Percentiles rank a stretch among this genome's conserved stretches.
These are phyloP conservation scores for Globisporangium echinulatum DNA, from an alignment of 352 stramenopile species.

Conservation along the genomic window DNA sequence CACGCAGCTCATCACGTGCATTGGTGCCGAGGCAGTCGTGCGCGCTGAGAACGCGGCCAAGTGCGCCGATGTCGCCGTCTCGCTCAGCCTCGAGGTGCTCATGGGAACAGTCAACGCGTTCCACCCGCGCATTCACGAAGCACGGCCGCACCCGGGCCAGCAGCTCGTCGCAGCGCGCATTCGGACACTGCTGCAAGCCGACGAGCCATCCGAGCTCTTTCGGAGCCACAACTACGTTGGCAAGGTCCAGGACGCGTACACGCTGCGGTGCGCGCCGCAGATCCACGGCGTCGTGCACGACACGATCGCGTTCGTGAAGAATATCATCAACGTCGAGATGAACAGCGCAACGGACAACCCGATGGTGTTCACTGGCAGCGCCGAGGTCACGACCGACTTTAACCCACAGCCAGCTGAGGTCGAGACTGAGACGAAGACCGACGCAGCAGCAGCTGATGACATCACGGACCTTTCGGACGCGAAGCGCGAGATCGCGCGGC, in stretches of 20 bases:
- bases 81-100: slow-evolving; percentile 81
- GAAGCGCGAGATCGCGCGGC: slow-evolving; percentile 71
- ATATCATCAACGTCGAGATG: slow-evolving; percentile 85
- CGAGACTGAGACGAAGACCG: slow-evolving; percentile 12
- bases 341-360: slow-evolving; percentile 89
- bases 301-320: slow-evolving; percentile 82
- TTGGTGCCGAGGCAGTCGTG: slow-evolving; percentile 75
- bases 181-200: slow-evolving; percentile 70
- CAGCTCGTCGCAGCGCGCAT: slow-evolving; percentile 73
- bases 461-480: slow-evolving; percentile 61
- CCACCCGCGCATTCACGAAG: slow-evolving; percentile 84
- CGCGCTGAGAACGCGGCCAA: slow-evolving; percentile 69
- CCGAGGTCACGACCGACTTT: slow-evolving; percentile 61
- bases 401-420: slow-evolving; percentile 19
- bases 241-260: slow-evolving; percentile 89
- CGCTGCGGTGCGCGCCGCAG: slow-evolving; percentile 82
- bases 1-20: slow-evolving; percentile 86
- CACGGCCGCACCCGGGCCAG: slow-evolving; percentile 75
- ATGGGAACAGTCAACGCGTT: slow-evolving; percentile 87
- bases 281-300: slow-evolving; percentile 87
- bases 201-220: slow-evolving; percentile 80
- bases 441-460: slow-evolving; percentile 21
- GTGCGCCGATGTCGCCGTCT: slow-evolving; percentile 74
- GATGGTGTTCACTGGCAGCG: slow-evolving; percentile 79
- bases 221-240: slow-evolving; percentile 84